A percentile compares a stretch with the other conserved stretches of the same genome.
phyloP scores from a whole-genome alignment of 768 basidiomycete genomes.

The Kwoniella heveanensis region DNA sequence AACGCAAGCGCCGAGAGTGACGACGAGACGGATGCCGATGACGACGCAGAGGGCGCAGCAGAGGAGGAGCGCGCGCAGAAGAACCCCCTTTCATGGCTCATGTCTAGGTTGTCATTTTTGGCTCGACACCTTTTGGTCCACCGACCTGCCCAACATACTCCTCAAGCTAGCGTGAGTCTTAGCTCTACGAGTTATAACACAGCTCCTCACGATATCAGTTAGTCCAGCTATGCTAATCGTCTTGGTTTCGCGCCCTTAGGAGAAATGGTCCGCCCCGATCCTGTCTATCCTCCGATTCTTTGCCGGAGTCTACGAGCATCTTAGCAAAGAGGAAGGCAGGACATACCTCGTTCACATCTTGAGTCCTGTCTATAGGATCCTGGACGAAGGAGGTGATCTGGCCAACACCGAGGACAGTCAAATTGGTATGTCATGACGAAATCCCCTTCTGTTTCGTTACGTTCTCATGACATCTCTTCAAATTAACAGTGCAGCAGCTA shows the following conservation, averaged over 20 bases:
- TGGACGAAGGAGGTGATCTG: conserved; percentile 69
- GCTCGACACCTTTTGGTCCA: conserved; percentile 57
- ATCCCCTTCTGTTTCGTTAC: no score
- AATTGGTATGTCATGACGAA: conserved; percentile 33
- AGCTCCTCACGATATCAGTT: not conserved
- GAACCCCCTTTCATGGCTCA: conserved; percentile 79
- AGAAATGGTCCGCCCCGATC: conserved; percentile 81
- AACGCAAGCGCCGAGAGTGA: conserved; percentile 10
- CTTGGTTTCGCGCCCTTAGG: conserved; percentile 58
- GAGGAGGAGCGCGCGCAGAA: conserved; percentile 49
- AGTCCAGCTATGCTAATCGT: not conserved
- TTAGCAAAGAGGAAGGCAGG: conserved; percentile 66
- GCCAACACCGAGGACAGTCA: conserved; percentile 28
- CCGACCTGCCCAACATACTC: conserved; percentile 38
- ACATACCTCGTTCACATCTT: conserved; percentile 80
- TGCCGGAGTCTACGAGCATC: conserved; percentile 79
- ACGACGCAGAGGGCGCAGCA: conserved; percentile 35
- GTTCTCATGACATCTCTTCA: no score
- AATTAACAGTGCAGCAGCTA: no score
- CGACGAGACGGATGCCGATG: conserved; percentile 35
- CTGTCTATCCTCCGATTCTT: conserved; percentile 85
- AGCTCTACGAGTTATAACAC: not conserved
- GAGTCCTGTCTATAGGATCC: conserved; percentile 80
- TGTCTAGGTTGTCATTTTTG: conserved; percentile 90
- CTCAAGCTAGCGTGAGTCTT: conserved; percentile 22